Base-by-base conservation (phyloP, 2,329 filamentous ascomycete species). In the Fusarium nisikadoi region DNA sequence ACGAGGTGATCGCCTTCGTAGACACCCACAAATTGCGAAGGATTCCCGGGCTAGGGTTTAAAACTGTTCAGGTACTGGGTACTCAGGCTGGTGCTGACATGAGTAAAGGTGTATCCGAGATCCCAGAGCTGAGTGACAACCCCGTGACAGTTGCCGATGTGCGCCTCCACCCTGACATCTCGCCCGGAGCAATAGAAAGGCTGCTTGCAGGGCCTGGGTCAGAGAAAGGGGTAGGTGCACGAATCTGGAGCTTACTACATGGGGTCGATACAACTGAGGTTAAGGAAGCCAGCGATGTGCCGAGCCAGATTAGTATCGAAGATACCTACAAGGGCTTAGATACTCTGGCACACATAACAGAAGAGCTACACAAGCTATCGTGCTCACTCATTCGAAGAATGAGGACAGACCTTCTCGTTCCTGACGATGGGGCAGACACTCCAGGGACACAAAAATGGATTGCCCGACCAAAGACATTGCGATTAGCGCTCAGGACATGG, bases 221-320 rank as follows among this genome's bases (percentile, higher is more conserved):
- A 5, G 90, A 92, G 64, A 89, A 88, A 74, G 93, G 92, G 33
- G 90, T 94, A 57, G 94, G 94, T 2, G 79, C 84, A 38, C 92
- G 90, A 73, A 83, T 94, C 6, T 98, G 94, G 94, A 86, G 84
- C 23, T 84, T 97, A 11, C 83, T 98, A 5, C 92, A 98, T 79
- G 95, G 95, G 10, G 86, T 94, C 33, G 95, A 98, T 79, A 83
- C 90, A 57, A 86, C 88, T 2, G 90, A 93, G 65, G 94, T 98
- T 23, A 90, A 90, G 54, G 86, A 90, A 70, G 92, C 90, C 4
- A 89, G 89, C 73, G 88, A 90, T 47, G 82, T 97, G 3, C 95
- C 95, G 0, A 90, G 90, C 3, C 95, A 98, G 80, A 97, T 98
- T 79, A 96, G 94, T 80, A 96, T 98, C 71, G 95, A 98, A 79